A percentile compares a stretch with the other conserved stretches of the same genome.
Evolutionary conservation across 2,329 filamentous ascomycete species (phyloP).

Genomic region (Leptographium wingfieldii): DNA sequence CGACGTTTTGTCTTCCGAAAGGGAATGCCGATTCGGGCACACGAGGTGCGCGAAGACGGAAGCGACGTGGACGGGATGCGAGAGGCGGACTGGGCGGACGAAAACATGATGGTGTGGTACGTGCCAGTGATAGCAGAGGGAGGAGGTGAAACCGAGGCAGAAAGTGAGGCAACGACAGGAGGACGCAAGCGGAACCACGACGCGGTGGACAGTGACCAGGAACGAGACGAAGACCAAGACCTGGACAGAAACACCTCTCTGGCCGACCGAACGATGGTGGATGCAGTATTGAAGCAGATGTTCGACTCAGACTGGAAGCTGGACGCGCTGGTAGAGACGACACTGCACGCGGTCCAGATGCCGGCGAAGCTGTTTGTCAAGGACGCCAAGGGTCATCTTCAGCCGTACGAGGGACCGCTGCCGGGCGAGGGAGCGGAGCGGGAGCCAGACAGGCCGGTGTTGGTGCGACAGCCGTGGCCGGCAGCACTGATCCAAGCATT

Average conservation of each 20-base stretch:
- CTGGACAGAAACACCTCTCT: conserved; percentile 4
- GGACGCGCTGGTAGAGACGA: conserved; percentile 55
- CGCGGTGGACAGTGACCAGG: conserved; percentile 11
- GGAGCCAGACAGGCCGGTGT: conserved; percentile 54
- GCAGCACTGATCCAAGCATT: conserved; percentile 50
- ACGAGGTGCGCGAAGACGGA: conserved; percentile 43
- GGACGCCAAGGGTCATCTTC: conserved; percentile 50
- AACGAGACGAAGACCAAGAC: background rate
- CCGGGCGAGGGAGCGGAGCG: conserved; percentile 29
- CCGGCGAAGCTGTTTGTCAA: conserved; percentile 60
- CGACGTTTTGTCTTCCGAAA: conserved; percentile 79
- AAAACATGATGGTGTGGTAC: conserved; percentile 73
- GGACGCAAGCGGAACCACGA: conserved; percentile 21
- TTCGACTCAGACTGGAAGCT: conserved; percentile 65
- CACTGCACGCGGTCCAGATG: conserved; percentile 51
- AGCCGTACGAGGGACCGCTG: conserved; percentile 56
- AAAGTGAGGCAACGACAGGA: background rate
- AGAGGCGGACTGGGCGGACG: conserved; percentile 62
- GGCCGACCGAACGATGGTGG: conserved; percentile 36
- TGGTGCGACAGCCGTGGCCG: conserved; percentile 70
- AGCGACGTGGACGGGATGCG: conserved; percentile 18
- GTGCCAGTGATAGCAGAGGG: conserved; percentile 37
- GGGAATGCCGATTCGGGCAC: conserved; percentile 57
- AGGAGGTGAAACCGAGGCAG: background rate
- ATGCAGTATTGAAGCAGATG: conserved; percentile 59